Evolutionary conservation across 2,329 filamentous ascomycete genomes (phyloP).

Genomic region (Aspergillus sp.): DNA sequence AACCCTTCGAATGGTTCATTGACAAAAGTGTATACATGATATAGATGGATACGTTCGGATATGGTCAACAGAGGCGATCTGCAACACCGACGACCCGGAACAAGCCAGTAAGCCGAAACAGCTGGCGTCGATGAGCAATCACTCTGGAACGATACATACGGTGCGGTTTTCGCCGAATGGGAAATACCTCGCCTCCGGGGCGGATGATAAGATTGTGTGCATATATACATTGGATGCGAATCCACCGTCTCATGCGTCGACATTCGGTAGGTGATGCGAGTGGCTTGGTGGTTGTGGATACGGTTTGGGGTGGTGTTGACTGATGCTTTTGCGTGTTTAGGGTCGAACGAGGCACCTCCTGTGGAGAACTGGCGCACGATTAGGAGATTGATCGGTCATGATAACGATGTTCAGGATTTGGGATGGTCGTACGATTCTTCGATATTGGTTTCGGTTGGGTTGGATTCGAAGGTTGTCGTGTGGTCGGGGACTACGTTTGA

Average conservation of each 20-base stretch:
- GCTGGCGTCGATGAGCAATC: constrained; percentile 96
- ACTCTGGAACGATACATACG: constrained; percentile 94
- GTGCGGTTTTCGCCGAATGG: constrained; percentile 96
- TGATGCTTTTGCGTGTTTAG: constrained; percentile 43
- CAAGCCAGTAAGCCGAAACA: constrained; percentile 80
- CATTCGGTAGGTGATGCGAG: constrained; percentile 66
- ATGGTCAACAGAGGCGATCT: constrained; percentile 95
- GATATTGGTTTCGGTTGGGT: constrained; percentile 88
- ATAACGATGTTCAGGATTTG: constrained; percentile 97
- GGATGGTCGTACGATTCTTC: constrained; percentile 97
- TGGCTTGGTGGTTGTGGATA: neutral
- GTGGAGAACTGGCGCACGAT: constrained; percentile 98
- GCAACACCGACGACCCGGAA: constrained; percentile 71
- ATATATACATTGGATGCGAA: constrained; percentile 89
- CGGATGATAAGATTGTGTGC: constrained; percentile 98
- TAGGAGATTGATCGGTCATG: constrained; percentile 89
- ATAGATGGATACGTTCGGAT: constrained; percentile 93
- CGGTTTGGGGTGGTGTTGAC: neutral
- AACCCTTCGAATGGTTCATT: no score
- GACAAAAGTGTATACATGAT: constrained; percentile 10
- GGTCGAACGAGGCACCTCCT: constrained; percentile 83
- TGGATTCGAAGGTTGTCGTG: constrained; percentile 97
- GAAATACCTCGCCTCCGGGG: constrained; percentile 92
- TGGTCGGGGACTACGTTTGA: constrained; percentile 99
- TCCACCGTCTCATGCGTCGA: constrained; percentile 72